These are phyloP conservation scores for Curvularia sp. DNA, from an alignment of 2,329 filamentous ascomycete genomes.

Conservation along the genomic window DNA sequence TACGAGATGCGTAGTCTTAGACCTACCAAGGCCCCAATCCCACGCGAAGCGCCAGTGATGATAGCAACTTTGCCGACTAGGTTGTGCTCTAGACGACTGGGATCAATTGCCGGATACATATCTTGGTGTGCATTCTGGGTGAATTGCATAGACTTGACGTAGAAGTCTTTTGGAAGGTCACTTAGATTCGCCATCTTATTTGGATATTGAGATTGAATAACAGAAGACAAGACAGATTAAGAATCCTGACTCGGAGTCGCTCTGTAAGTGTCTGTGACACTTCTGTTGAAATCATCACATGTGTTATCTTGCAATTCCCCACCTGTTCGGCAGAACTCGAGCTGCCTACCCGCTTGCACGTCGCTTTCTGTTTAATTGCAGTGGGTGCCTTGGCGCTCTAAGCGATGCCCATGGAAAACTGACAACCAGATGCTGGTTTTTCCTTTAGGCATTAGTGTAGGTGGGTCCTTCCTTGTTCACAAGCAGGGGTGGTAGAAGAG, in stretches of 20 bases:
- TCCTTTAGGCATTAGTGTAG: neutral
- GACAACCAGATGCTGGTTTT: neutral
- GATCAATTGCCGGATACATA: conserved; percentile 52
- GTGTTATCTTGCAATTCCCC: neutral
- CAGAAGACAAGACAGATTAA: neutral
- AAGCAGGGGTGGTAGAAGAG: neutral
- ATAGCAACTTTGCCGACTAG: conserved; percentile 49
- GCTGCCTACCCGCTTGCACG: neutral
- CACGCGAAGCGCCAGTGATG: conserved; percentile 52
- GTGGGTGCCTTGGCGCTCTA: neutral
- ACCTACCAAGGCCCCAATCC: conserved; percentile 43
- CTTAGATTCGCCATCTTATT: conserved; percentile 17
- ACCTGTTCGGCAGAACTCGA: neutral
- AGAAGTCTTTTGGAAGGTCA: conserved; percentile 22
- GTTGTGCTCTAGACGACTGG: conserved; percentile 38
- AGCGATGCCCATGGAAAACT: neutral
- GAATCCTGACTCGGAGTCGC: neutral
- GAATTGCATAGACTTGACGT: conserved; percentile 23
- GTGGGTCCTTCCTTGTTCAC: neutral
- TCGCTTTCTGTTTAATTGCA: neutral
- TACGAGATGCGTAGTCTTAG: neutral
- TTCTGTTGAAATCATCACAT: neutral
- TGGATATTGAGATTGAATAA: neutral
- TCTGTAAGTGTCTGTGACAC: neutral
- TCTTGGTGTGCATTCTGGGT: conserved; percentile 38